Base-by-base conservation (phyloP, 2,329 filamentous ascomycete genomes). In the Colletotrichum somersetense region DNA sequence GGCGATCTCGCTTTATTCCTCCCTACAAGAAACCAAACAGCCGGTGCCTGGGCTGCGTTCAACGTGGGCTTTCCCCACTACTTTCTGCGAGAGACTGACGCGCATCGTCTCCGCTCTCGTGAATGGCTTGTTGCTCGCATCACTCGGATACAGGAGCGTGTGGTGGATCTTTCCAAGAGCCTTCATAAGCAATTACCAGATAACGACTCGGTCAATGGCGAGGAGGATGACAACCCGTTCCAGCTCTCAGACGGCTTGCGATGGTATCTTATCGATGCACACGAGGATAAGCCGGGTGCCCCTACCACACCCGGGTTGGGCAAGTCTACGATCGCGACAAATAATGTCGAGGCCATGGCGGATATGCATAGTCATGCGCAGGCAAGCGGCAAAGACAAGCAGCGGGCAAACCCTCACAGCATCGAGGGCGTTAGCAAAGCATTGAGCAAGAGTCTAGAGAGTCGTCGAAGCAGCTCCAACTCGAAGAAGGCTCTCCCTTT, bases 41-140 rank as follows among this genome's bases (percentile, higher is more conserved):
- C 95, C 5, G 93, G 96, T 20, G 96, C 96, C 0, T 99, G 96
- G 96, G 96, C 96, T 6, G 96, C 96, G 0, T 99, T 99, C 87
- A 99, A 99, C 77, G 93, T 99, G 42, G 96, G 95, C 1, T 97
- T 96, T 72, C 96, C 96, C 11, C 96, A 99, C 80, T 98, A 96
- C 83, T 99, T 99, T 84, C 87, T 99, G 3, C 93, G 95, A 46
- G 96, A 99, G 81, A 93, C 97, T 80, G 96, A 98, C 77, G 88
- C 88, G 1, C 97, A 99, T 81, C 92, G 94, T 73, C 85, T 99
- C 7, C 90, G 92, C 40, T 91, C 91, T 59, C 89, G 96, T 46
- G 96, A 99, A 79, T 99, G 96, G 95, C 90, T 99, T n/a, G 91
- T 99, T 10, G 96, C 96, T 11, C 91, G 96, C 20, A 98, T 99